A percentile compares a stretch with the other conserved stretches of the same genome.
Evolutionary conservation across 1,139 yeast species (phyloP).

Genomic region (Saccharomyces hybrid): DNA sequence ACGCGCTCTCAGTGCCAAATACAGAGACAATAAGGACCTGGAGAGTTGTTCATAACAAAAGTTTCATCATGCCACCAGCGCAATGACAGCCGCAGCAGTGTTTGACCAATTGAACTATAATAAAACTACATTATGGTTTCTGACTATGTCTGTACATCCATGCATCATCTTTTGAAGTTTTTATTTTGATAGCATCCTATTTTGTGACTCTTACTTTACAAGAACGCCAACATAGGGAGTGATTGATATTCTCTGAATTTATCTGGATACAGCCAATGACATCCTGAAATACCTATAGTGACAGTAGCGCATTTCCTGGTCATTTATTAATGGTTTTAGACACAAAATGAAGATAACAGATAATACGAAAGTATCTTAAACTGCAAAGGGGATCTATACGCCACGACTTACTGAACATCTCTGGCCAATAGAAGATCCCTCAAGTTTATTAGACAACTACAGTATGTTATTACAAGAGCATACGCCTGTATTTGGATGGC

Average conservation of each 20-base stretch:
- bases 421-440: neutral
- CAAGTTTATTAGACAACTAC: neutral
- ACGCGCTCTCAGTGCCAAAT: neutral
- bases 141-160: neutral
- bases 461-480: neutral
- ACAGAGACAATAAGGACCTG: neutral
- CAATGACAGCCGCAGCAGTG: neutral
- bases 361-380: neutral
- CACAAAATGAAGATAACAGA: neutral
- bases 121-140: neutral
- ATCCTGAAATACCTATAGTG: neutral
- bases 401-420: neutral
- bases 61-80: neutral
- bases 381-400: neutral
- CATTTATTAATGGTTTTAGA: too few relatives aligned
- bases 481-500: neutral
- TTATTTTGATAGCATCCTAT: neutral
- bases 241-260: neutral
- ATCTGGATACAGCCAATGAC: neutral
- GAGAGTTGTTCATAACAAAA: neutral
- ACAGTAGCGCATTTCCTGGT: too few relatives aligned
- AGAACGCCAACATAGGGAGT: neutral
- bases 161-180: neutral
- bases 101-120: neutral
- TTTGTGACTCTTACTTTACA: neutral